Conservation (phyloP, 495 filamentous ascomycete species). For the Penicillium samsonianum region DNA sequence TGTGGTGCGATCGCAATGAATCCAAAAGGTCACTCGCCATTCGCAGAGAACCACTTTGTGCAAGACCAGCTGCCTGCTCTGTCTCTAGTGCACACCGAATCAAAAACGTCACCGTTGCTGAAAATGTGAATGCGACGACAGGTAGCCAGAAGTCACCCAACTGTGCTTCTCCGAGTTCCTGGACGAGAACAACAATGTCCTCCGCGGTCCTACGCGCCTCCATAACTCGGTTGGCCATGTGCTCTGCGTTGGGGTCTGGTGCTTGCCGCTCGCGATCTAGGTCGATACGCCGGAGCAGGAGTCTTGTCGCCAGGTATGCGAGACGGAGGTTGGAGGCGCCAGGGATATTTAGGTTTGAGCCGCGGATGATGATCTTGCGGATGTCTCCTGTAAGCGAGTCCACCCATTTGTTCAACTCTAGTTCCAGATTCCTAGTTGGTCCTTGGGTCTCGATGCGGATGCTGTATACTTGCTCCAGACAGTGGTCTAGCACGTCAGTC, state of each 20-base stretch:
- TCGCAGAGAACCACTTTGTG: slow-evolving; percentile 19
- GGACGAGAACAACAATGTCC: slow-evolving; percentile 37
- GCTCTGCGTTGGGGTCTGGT: background rate
- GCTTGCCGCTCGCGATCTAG: slow-evolving; percentile 18
- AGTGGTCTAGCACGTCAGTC: slow-evolving; percentile 37
- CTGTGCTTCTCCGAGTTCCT: slow-evolving; percentile 31
- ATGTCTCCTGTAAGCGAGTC: slow-evolving; percentile 24
- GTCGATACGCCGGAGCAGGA: slow-evolving; percentile 29
- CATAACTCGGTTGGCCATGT: slow-evolving; percentile 14
- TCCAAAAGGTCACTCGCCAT: slow-evolving; percentile 16
- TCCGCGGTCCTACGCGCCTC: slow-evolving; percentile 31
- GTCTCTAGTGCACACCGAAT: slow-evolving; percentile 30
- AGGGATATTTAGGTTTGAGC: slow-evolving; percentile 16
- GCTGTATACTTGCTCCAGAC: slow-evolving; percentile 36
- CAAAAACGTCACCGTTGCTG: slow-evolving; percentile 35
- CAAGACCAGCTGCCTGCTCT: slow-evolving; percentile 7
- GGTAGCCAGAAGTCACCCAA: slow-evolving; percentile 41
- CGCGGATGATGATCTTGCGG: slow-evolving; percentile 22
- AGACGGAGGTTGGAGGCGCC: slow-evolving; percentile 39
- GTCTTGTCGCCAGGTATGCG: slow-evolving; percentile 30
- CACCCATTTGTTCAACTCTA: slow-evolving; percentile 26
- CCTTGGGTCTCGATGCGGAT: slow-evolving; percentile 8
- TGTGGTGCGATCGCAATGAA: slow-evolving; percentile 13
- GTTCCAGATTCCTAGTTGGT: slow-evolving; percentile 23
- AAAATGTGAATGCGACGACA: slow-evolving; percentile 32